Base-by-base conservation (phyloP, 441 rosid species). In the Daphne laureola region DNA sequence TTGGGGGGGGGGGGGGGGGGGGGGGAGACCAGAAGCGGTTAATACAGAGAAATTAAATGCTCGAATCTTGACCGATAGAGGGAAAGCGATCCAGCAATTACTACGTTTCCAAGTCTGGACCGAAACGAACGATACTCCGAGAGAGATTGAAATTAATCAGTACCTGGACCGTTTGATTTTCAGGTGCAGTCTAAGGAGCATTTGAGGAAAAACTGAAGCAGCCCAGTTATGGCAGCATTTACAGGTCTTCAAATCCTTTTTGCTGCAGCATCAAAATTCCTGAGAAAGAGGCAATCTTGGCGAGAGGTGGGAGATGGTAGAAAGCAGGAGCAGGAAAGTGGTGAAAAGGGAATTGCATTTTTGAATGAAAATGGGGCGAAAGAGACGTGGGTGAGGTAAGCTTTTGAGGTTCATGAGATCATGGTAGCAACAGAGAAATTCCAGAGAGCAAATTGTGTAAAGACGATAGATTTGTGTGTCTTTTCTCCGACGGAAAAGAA, bases 231-330 rank as follows among this genome's bases (percentile, higher is more conserved):
- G 27, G 14, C 56, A 53, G 45, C 45, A 53, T 36, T 36, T 17
- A 14, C 8, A 31, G 11, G 38, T 31, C 38, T 21, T 31, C n/a
- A 17, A 11, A 36, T 17, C 14, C 46, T 36, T 17, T 3, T 1
- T 5, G 54, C 38, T 31, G 38, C 38, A 31, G 4, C 38, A 9
- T 7, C 35, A 27, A 7, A 27, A 7, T 43, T 38, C 14, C 43
- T 17, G 13, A 8, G 15, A 35, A 26, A 31, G 35, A 42, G 21
- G n/a, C n/a, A n/a, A 53, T 53, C 56, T 53, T 53, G 56, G 41
- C 38, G 23, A 36, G 14, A 17, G 56, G 14, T 5, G 23, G 2
- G 14, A 16, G 17, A 38, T 31, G 8, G 36, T 12, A 53, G n/a
- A 12, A 45, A 17, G 41, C 46, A 13, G 46, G 17, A 31, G 38